Percentiles rank a stretch among this genome's conserved stretches.
phyloP scores from a whole-genome alignment of 2,329 filamentous ascomycete species.

The Drechslerella dactyloides region DNA sequence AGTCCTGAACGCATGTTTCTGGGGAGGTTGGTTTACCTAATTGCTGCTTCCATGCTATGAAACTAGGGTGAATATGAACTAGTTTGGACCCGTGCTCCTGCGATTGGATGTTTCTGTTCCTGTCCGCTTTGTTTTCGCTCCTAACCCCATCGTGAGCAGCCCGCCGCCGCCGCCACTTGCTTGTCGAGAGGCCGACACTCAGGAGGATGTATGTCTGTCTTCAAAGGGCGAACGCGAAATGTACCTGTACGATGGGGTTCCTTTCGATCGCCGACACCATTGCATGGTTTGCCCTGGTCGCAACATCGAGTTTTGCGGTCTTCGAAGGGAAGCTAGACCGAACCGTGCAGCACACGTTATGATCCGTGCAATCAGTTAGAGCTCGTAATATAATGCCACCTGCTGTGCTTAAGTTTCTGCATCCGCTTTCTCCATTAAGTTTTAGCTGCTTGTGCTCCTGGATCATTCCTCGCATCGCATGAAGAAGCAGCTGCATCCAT shows the following conservation, averaged over 20 bases:
- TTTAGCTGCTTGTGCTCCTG: constrained; percentile 35
- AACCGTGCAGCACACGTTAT: constrained; percentile 41
- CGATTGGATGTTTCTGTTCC: background rate
- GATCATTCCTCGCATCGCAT: constrained; percentile 48
- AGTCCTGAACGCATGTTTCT: background rate
- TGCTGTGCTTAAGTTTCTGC: constrained; percentile 19
- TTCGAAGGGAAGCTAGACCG: constrained; percentile 36
- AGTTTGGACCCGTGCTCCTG: no score
- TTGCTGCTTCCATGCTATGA: background rate
- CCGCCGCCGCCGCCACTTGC: background rate
- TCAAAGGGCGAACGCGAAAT: no score
- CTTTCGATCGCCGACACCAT: constrained; percentile 43
- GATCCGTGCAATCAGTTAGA: constrained; percentile 25
- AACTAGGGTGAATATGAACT: constrained; percentile 9
- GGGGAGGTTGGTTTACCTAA: constrained; percentile 28
- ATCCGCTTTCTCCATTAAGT: constrained; percentile 11
- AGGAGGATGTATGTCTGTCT: no score
- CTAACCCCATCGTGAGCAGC: constrained; percentile 1
- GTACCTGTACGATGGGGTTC: background rate
- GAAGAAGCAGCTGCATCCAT: constrained; percentile 31
- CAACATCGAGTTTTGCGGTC: constrained; percentile 41
- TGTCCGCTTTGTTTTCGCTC: constrained; percentile 2
- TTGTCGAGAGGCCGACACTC: no score
- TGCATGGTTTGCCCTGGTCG: constrained; percentile 32
- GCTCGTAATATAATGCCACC: constrained; percentile 44